Evolutionary conservation across 352 stramenopile species (phyloP), one percentile per base, ranked within the genome.

Genomic region (Phytophthora boehmeriae): DNA sequence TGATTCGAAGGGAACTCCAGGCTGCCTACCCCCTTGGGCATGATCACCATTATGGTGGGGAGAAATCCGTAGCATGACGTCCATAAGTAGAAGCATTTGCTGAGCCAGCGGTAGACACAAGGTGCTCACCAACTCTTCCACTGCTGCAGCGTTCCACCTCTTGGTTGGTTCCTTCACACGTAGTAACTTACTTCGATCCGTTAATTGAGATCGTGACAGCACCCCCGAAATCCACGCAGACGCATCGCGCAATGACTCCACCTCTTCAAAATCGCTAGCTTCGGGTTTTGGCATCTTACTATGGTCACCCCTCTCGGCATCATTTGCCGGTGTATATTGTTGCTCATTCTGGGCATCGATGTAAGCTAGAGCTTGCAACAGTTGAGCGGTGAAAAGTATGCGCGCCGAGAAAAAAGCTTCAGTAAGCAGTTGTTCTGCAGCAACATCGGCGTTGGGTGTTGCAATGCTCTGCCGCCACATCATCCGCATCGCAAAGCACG

Each of bases 201-300:
- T 22, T 8, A 89, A 56, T 6, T 70, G 75, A 63, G 76, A 75
- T 0, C 81, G 68, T 30, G 68, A 41, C 47, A 93, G 50, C 43
- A 93, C 55, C 32, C 78, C 66, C 8, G 62, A 73, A 27, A 80
- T 59, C 78, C 84, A 91, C 36, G 65, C 42, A 41, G 76, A 76
- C 47, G 76, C 81, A 41, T 90, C 84, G 28, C 55, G 58, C 57
- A 93, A 57, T 14, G 78, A 82, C 60, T 90, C 78, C 1, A 93
- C 79, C 9, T 75, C 34, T 6, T 75, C 48, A 46, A 90, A 90
- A 36, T 84, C 73, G 48, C 68, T 50, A 25, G 76, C 56, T 48
- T 73, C 48, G n/a, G 17, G 20, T 43, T 57, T 47, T 4, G 30
- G 13, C 54, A 44, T 43, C 14, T 10, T 6, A 42, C 22, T n/a